Evolutionary conservation across 805 yeast genomes (phyloP), one percentile per base, ranked within the genome.

Genomic region (Candida insectalens): DNA sequence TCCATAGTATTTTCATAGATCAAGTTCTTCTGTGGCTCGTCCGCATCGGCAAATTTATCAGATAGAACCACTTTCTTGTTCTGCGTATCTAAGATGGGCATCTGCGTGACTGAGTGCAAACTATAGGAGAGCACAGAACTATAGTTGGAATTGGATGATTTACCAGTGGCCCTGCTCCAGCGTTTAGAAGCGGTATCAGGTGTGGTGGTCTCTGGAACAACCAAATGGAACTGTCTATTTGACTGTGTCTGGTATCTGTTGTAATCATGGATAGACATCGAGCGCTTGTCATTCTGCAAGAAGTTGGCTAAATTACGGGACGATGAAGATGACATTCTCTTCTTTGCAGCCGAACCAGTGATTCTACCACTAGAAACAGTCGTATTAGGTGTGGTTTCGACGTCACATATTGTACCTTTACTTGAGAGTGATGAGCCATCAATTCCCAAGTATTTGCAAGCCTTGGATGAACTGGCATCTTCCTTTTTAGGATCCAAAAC

Each of bases 41-140:
- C 55, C 3, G 55, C 57, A 41, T 55, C 59, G 1, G 54, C 58
- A 45, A 49, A 55, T 27, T 43, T 44, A 26, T 46, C 51, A 13
- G 39, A 20, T 7, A 33, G 34, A 6, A 36, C 25, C 16, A 47
- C 33, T 15, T 47, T 44, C 10, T 42, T 49, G 16, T 45, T 43
- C 3, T 40, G 35, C 12, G 59, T 54, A 3, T 46, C 34, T 25
- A 36, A 26, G 9, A 54, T 41, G 15, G 52, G 55, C 21, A 56
- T 42, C 17, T 53, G 52, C 21, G 48, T 43, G 8, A 59, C 60
- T 3, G 58, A 49, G 35, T 53, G 60, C 12, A 55, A 38, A 35
- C 57, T 51, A 35, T 49, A 53, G 2, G 53, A 44, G 7, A 45
- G 22, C 15, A 23, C 10, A 5, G 22, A 13, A 5, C n/a, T 6